Base-by-base conservation (phyloP, 2,329 filamentous ascomycete species). In the Xylariales sp. region DNA sequence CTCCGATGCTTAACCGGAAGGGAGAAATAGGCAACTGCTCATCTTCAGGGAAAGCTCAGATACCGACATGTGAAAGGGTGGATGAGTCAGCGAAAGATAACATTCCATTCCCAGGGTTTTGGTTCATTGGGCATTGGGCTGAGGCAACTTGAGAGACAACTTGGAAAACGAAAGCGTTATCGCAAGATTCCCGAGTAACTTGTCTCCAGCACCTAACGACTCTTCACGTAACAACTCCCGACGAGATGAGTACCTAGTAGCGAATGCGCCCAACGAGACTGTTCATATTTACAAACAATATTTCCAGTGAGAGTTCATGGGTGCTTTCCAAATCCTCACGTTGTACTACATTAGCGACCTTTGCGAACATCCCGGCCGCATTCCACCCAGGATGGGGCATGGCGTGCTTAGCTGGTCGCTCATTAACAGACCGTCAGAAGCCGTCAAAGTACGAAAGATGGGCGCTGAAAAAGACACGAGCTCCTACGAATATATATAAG, bases 41-140 rank as follows among this genome's bases (percentile, higher is more conserved):
- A 52, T 43, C 45, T 52, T 45, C 23, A 28, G 55, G 62, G 39
- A 45, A 39, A 18, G 36, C 23, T 32, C n/a, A 32, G 32, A 23
- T 48, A 41, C 12, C 9, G 8, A 55, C 64, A 66, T 57, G 58
- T 66, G 64, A 62, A 62, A 62, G 32, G n/a, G 14, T 14, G n/a
- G 53, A 53, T 62, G 58, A 62, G 45, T 62, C 32, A 62, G 58
- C 53, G 48, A 53, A 36, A 32, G 7, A 39, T 54, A 49, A 28
- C 34, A 55, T 50, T 18, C 52, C 54, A 53, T 23, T 39, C 46
- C 16, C 16, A 39, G 32, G 49, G 36, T 34, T 52, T 16, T 46
- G 16, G 8, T 53, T 23, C 32, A 9, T 45, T 34, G n/a, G 7
- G 46, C 23, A 23, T 34, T 18, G 12, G 23, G 23, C 23, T 23